These are phyloP conservation scores for Fusarium begoniae DNA, from an alignment of 2,329 filamentous ascomycete genomes.

Conservation along the genomic window DNA sequence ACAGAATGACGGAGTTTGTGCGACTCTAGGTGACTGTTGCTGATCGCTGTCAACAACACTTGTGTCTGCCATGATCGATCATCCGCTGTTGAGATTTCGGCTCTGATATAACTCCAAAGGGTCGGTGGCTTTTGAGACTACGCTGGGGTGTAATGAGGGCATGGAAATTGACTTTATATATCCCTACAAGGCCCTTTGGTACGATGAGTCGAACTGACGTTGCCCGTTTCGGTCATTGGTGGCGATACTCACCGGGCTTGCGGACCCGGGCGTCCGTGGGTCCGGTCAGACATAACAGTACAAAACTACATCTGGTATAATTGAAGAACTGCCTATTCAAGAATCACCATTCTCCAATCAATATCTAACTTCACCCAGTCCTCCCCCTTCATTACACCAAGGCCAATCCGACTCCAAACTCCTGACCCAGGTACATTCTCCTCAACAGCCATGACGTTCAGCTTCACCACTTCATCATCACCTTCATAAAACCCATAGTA, in stretches of 20 bases:
- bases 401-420: slow-evolving; percentile 2
- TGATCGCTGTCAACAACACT: neutral
- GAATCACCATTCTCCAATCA: neutral
- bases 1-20: neutral
- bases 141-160: no score
- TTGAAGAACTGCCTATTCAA: neutral
- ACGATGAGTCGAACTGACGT: neutral
- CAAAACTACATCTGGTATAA: no score
- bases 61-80: neutral
- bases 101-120: no score
- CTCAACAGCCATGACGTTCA: slow-evolving; percentile 3
- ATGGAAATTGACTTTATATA: no score
- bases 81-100: no score
- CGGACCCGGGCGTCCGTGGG: neutral
- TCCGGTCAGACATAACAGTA: neutral
- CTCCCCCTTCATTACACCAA: neutral
- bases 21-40: neutral
- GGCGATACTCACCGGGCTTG: neutral
- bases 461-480: neutral
- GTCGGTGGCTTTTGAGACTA: no score
- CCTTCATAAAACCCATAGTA: neutral
- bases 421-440: neutral
- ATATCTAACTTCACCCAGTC: neutral
- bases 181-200: no score
- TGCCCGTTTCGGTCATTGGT: neutral